Base-by-base conservation (phyloP, 208 protist genomes). In the Strigomonas culicis region DNA sequence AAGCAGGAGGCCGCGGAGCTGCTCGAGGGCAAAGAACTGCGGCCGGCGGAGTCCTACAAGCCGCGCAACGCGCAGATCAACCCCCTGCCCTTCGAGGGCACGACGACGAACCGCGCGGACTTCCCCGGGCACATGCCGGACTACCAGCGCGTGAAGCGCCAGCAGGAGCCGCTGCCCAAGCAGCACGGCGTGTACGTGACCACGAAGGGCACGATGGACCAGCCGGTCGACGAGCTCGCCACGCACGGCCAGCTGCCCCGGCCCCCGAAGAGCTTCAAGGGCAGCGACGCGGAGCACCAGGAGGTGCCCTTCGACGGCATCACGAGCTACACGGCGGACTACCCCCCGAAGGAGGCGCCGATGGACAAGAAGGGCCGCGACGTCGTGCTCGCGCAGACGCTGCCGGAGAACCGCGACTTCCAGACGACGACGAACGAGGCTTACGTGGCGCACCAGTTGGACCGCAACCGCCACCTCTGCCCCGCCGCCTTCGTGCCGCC, bases 381-480 rank as follows among this genome's bases (percentile, higher is more conserved):
- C 61, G 47, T 25, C 17, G 41, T 60, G 34, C 25, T 21, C 27
- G 47, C 64, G 30, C 66, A 72, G 44, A 24, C 46, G 24, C 50
- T 91, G 44, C 86, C 84, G 22, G 85, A 95, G 66, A 93, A 83
- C 50, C 85, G 89, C 57, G 86, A 95, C 80, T 95, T 95, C 79
- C 60, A 82, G 63, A 95, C 89, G 15, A 85, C 80, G 30, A 61
- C 70, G 44, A 78, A 71, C 34, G 66, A 67, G 15, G 75, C 86
- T 32, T 95, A 88, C 74, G 59, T 80, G 55, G 56, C 80, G 46
- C 86, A 84, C 19, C 84, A 84, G 32, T 30, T 79, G 58, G 57
- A 70, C 62, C 52, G 52, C 28, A 64, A 86, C 68, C 85, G 77
- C 28, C 89, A 86, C 63, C 22, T 80, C 10, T 95, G 89, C 70